phyloP scores from a whole-genome alignment of 495 filamentous ascomycete genomes.

The Annulohypoxylon bovei region DNA sequence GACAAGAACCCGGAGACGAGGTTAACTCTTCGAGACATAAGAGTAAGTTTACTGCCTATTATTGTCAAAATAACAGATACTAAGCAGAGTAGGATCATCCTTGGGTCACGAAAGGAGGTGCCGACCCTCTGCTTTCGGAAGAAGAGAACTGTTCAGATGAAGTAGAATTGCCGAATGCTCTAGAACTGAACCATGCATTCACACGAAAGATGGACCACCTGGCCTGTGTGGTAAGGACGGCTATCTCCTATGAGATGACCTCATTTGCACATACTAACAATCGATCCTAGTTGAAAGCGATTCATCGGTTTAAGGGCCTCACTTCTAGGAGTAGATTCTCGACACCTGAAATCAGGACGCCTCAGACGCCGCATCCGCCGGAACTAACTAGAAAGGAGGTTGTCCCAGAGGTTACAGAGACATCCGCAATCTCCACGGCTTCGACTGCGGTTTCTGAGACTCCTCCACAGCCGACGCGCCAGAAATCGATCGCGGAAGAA shows the following conservation, averaged over 20 bases:
- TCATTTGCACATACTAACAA: constrained; percentile 26
- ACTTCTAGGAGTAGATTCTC: constrained; percentile 51
- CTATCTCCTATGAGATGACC: neutral
- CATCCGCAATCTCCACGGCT: constrained; percentile 44
- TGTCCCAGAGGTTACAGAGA: neutral
- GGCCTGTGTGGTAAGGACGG: constrained; percentile 78
- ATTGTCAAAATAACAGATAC: neutral
- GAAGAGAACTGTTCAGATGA: constrained; percentile 88
- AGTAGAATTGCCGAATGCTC: constrained; percentile 82
- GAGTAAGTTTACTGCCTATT: constrained; percentile 64
- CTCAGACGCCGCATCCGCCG: constrained; percentile 14
- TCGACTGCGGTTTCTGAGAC: constrained; percentile 65
- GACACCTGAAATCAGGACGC: constrained; percentile 11
- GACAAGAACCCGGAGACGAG: constrained; percentile 81
- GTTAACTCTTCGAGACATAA: constrained; percentile 81
- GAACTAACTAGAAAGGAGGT: constrained; percentile 5
- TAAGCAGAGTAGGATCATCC: constrained; percentile 74
- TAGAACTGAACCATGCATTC: constrained; percentile 90
- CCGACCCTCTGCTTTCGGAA: constrained; percentile 79
- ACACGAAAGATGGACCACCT: constrained; percentile 86
- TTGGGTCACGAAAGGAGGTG: constrained; percentile 88
- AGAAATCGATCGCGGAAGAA: constrained; percentile 51
- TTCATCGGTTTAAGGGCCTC: constrained; percentile 79
- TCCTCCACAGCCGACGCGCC: constrained; percentile 48
- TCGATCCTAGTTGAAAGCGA: constrained; percentile 81